A percentile compares a stretch with the other conserved stretches of the same genome.
These are phyloP conservation scores for Primulina eburnea DNA, from an alignment of 257 asterid species.

Conservation along the genomic window DNA sequence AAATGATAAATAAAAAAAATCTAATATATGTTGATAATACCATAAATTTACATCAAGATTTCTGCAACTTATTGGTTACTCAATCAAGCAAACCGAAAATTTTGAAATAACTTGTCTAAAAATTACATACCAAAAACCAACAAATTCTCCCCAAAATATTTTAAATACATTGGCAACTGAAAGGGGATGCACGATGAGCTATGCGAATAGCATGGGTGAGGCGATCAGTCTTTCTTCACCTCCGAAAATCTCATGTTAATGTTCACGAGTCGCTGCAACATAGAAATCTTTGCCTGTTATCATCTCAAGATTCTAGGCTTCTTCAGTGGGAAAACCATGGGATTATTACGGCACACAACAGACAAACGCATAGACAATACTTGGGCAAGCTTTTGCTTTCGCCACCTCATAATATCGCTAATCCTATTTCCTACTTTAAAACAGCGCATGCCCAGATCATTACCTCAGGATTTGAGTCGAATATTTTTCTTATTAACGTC, in stretches of 20 bases:
- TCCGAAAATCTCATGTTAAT: slow-evolving; percentile 5
- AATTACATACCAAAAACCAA: too few species aligned
- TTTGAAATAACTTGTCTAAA: too few species aligned
- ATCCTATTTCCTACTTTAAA: slow-evolving; percentile 19
- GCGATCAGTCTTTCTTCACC: not conserved
- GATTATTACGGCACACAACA: slow-evolving; percentile 18
- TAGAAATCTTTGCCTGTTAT: not conserved
- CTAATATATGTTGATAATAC: too few species aligned
- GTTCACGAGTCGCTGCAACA: not conserved
- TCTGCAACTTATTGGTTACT: too few species aligned
- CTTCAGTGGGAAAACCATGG: slow-evolving; percentile 8
- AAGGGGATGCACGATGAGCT: too few species aligned
- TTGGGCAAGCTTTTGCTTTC: slow-evolving; percentile 40
- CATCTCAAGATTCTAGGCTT: slow-evolving; percentile 7
- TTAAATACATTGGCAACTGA: too few species aligned
- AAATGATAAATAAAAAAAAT: too few species aligned
- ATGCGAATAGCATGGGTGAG: slow-evolving; percentile 18
- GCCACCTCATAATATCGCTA: slow-evolving; percentile 13
- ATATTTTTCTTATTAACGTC: slow-evolving; percentile 37
- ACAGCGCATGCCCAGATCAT: slow-evolving; percentile 38
- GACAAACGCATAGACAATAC: slow-evolving; percentile 38
- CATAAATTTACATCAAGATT: too few species aligned
- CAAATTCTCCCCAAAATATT: too few species aligned
- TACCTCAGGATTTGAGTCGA: slow-evolving; percentile 34
- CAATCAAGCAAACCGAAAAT: too few species aligned